A percentile compares a stretch with the other conserved stretches of the same genome.
phyloP scores from a whole-genome alignment of 2,329 filamentous ascomycete genomes.

The Paraphoma chrysanthemicola region DNA sequence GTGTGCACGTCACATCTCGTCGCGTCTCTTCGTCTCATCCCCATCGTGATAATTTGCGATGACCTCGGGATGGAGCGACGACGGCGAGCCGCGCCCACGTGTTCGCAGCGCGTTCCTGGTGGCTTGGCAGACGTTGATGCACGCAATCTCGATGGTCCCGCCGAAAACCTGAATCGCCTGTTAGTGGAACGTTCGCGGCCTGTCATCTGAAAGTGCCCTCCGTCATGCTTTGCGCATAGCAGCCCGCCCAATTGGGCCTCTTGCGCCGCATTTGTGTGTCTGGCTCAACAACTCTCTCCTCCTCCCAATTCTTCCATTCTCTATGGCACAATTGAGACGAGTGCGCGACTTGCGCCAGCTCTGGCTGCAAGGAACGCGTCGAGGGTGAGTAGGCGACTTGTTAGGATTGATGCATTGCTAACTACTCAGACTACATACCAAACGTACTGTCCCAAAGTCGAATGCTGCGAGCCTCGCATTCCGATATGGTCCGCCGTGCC shows the following conservation, averaged over 20 bases:
- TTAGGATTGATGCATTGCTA: constrained; percentile 5
- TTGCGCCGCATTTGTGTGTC: constrained; percentile 5
- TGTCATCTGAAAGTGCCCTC: constrained; percentile 15
- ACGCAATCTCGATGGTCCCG: constrained; percentile 15
- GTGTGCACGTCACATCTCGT: background rate
- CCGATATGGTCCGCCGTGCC: constrained; percentile 39
- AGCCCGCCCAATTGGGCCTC: constrained; percentile 27
- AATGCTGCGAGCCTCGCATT: constrained; percentile 21
- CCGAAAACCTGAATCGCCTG: constrained; percentile 28
- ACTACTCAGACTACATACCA: constrained; percentile 31
- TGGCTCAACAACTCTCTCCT: background rate
- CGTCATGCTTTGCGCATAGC: constrained; percentile 39
- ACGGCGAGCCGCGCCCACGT: background rate
- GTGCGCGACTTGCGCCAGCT: constrained; percentile 33
- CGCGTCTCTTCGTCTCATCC: background rate
- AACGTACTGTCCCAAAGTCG: constrained; percentile 14
- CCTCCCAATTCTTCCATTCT: background rate
- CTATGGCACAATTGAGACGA: constrained; percentile 36
- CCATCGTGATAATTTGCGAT: background rate
- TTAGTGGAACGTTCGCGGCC: constrained; percentile 19
- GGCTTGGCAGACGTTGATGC: constrained; percentile 27
- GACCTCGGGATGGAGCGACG: background rate
- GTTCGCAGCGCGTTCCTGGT: constrained; percentile 18
- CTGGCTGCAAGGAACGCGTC: constrained; percentile 37
- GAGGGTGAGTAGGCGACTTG: constrained; percentile 25